Evolutionary conservation across 306 rosid species (phyloP).

Genomic region (Purshia tridentata): DNA sequence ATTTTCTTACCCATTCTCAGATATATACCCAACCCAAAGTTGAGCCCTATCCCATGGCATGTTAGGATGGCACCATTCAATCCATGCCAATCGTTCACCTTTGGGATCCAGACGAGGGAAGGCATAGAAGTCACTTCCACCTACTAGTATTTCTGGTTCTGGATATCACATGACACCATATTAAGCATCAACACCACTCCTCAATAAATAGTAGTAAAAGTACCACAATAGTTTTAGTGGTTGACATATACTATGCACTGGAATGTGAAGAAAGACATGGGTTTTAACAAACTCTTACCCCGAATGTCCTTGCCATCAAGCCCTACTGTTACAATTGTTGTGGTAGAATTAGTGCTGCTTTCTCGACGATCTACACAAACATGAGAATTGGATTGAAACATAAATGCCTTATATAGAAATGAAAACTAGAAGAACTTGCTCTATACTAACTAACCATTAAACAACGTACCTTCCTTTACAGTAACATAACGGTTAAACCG

Average conservation of each 20-base stretch:
- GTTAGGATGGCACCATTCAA: conserved; percentile 93
- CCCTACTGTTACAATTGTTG: conserved; percentile 63
- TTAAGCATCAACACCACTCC: conserved; percentile 7
- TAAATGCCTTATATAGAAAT: neutral
- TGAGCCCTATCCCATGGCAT: conserved; percentile 97
- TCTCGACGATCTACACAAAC: conserved; percentile 61
- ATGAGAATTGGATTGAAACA: neutral
- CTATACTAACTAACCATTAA: neutral
- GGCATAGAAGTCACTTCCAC: conserved; percentile 90
- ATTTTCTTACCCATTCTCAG: conserved; percentile 78
- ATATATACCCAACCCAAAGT: conserved; percentile 93
- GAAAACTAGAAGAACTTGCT: neutral
- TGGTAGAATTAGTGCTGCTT: conserved; percentile 58
- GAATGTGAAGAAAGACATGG: neutral
- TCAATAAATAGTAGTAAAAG: neutral
- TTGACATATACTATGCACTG: neutral
- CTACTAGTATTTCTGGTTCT: conserved; percentile 71
- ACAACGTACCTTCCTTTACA: conserved; percentile 71
- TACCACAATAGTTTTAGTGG: neutral
- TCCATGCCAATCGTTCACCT: conserved; percentile 82
- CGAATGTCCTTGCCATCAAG: conserved; percentile 51
- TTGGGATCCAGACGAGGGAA: conserved; percentile 80
- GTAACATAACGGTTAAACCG: conserved; percentile 70
- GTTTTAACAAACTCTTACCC: conserved; percentile 43
- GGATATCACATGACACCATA: conserved; percentile 29